Base-by-base conservation (phyloP, 805 yeast species). In the Candida montana region DNA sequence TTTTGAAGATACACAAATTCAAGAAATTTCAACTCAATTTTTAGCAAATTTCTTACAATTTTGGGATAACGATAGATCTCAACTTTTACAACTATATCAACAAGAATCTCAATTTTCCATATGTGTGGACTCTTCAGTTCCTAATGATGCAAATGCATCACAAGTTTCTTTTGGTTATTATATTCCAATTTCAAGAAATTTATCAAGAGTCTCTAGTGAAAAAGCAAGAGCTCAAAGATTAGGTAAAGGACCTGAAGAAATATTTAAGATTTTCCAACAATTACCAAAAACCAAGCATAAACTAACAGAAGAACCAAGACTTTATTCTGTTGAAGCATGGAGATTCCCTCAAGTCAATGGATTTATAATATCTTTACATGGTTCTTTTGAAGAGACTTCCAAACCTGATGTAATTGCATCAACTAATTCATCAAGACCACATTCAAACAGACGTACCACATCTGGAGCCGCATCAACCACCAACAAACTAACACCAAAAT, bases 101-200 rank as follows among this genome's bases (percentile, higher is more conserved):
- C 75, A 76, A 36, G 83, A 82, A 54, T 87, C 97, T 0, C 86
- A 83, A 57, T 91, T 93, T 54, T 89, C 97, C 0, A 58, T 83
- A 41, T 83, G 85, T 46, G 78, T 82, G 18, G 95, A 88, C 62
- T 68, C 86, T 1, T 66, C 80, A 0, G 82, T 83, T 34, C 91
- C 95, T 8, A 64, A 57, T 16, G 60, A 63, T 27, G 60, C 69
- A 12, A 56, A 57, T 3, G 49, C 57, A 18, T 49, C 58, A 16
- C 64, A 55, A 24, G 62, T 69, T 3, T 59, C 75, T 1, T 83
- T 85, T 70, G 81, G 83, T 15, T 72, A 76, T 53, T 90, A 89
- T 59, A 63, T 84, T 8, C 73, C 83, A 3, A 67, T 76, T 34
- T 87, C 96, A 13, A 71, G 97, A 58, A 93, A 93, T 58, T 64